Evolutionary conservation across 495 filamentous ascomycete genomes (phyloP), one percentile per base, ranked within the genome.

Genomic region (Venustampulla echinocandica): DNA sequence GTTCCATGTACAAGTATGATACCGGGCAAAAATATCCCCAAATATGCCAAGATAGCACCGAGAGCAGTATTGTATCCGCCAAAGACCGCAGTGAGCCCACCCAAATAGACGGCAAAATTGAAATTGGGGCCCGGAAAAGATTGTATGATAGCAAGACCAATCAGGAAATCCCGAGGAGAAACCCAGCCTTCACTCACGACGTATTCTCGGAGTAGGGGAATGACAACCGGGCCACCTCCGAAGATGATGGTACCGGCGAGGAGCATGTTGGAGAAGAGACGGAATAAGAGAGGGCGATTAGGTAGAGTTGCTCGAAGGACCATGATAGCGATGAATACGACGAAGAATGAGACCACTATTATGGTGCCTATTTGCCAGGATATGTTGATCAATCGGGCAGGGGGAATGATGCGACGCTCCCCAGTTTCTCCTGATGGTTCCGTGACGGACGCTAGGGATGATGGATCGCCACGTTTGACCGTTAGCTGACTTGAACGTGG

Each of bases 181-280:
- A 90, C 85, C 86, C 85, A 90, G 37, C 84, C 83, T 23, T 80
- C 77, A n/a, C 70, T 69, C 3, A 90, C 86, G 35, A 90, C 79
- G 64, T 90, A 90, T 45, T 81, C 77, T 39, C 82, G 77, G 2
- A 90, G 69, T 2, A 90, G 72, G 0, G 87, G 87, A 42, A 93
- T 86, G 2, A 93, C 87, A 17, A 90, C 87, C 0, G 87, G 87
- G 3, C 87, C 86, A 23, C 87, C 87, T 43, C 86, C 87, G 55
- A 93, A 89, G 56, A 90, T 90, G 47, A 93, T 81, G 2, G 87
- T 93, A n/a, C 87, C 86, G 2, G 87, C 85, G 5, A 90, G 78
- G 60, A 84, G 90, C 65, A 93, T 79, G 61, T 85, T 89, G 5
- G 82, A 70, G 61, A 90, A 90, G 40, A 92, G 72, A 33, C 70